Percentiles rank a stretch among this genome's conserved stretches.
Evolutionary conservation across 2,329 filamentous ascomycete genomes (phyloP).

Genomic region (Claviceps paspali): DNA sequence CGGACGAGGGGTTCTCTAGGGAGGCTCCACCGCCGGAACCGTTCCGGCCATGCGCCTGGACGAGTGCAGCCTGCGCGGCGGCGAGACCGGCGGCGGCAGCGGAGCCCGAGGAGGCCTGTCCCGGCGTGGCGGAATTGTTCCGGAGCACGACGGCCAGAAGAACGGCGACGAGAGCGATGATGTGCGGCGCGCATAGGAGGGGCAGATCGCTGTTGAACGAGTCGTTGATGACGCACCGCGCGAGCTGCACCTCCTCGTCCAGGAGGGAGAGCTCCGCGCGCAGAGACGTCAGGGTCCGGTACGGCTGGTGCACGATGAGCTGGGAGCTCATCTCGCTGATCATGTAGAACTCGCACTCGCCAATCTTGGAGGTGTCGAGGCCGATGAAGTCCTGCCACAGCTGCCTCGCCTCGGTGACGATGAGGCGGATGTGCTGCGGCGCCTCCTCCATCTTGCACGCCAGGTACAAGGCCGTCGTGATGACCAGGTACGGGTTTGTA

Average conservation of each 20-base stretch:
- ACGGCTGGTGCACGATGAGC: constrained; percentile 81
- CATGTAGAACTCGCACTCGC: constrained; percentile 85
- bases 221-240: constrained; percentile 78
- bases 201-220: constrained; percentile 87
- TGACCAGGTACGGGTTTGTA: constrained; percentile 84
- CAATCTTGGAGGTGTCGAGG: constrained; percentile 67
- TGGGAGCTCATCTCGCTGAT: constrained; percentile 86
- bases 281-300: constrained; percentile 62
- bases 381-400: constrained; percentile 70
- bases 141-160: constrained; percentile 72
- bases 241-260: constrained; percentile 64
- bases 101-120: constrained; percentile 15
- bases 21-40: constrained; percentile 9
- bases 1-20: constrained; percentile 1
- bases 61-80: constrained; percentile 32
- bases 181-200: constrained; percentile 70
- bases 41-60: constrained; percentile 26
- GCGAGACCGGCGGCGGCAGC: constrained; percentile 28
- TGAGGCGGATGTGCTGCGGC: constrained; percentile 85
- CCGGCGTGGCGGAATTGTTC: constrained; percentile 27
- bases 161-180: constrained; percentile 75
- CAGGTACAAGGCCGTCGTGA: constrained; percentile 87
- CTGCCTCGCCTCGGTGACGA: constrained; percentile 72
- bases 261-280: constrained; percentile 54
- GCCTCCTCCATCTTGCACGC: constrained; percentile 98